Evolutionary conservation across 805 yeast species (phyloP), one percentile per base, ranked within the genome.

Genomic region (Saccharomycopsis oosterbeekiorum): DNA sequence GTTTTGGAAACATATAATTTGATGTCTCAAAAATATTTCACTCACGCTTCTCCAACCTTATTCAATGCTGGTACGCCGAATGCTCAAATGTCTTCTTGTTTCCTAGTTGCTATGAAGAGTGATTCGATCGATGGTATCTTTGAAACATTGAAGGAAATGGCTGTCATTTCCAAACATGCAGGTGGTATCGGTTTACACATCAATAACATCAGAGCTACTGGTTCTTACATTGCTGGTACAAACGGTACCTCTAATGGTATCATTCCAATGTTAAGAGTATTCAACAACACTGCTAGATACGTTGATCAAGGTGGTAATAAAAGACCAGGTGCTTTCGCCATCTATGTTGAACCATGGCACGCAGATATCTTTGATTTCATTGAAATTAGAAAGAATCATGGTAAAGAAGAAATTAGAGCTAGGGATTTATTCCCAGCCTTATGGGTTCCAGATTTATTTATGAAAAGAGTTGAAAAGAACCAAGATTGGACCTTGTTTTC

Each of bases 221-320:
- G 97, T 10, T 81, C 97, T 1, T 85, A 86, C 71, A 91, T 93
- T 67, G 86, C 96, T 29, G 96, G 97, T 61, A 85, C 97, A 8
- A 89, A 89, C 71, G 99, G 98, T 59, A 84, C 88, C 11, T 90
- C 97, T 1, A 89, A 85, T 68, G 99, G 99, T 43, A 75, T 93
- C 57, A 86, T 92, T 51, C 99, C 99, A n/a, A 91, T 93, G 97
- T 77, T 93, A 34, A 84, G 96, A 67, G 98, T 93, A 10, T 93
- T 85, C 77, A 93, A 93, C 77, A 88, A 90, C 75, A 91, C 98
- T 29, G 98, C 99, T 19, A 83, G 97, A 68, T 93, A 92, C 70
- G 98, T 93, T 51, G 98, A 93, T 69, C 99, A 93, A 78, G 99
- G 99, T 65, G 98, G 98, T 60, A 93, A 93, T 76, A 92, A 92